Percentiles rank a stretch among this genome's conserved stretches.
phyloP scores from a whole-genome alignment of 441 rosid species.

The Populus hybrid region DNA sequence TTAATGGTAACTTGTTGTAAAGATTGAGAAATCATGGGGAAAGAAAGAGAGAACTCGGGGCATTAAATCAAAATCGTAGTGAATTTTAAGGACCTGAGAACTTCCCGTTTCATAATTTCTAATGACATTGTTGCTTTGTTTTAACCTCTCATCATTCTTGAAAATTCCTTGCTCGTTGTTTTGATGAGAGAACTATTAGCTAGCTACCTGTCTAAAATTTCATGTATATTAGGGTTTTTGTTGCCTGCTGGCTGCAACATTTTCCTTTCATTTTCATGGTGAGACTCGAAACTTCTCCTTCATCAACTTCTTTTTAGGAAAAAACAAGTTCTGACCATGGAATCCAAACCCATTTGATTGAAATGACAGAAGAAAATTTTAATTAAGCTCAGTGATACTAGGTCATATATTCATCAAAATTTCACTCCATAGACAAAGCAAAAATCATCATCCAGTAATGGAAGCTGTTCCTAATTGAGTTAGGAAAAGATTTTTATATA shows the following conservation, averaged over 20 bases:
- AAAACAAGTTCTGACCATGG: background rate
- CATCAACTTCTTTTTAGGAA: no score
- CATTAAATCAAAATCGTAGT: background rate
- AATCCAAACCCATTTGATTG: background rate
- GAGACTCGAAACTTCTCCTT: background rate
- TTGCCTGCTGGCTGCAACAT: no score
- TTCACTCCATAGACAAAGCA: no score
- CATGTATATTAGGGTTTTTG: background rate
- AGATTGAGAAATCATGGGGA: background rate
- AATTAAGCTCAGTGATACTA: background rate
- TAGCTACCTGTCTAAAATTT: no score
- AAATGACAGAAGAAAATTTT: background rate
- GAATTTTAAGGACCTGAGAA: background rate
- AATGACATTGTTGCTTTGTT: background rate
- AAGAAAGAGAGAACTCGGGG: background rate
- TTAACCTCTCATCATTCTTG: background rate
- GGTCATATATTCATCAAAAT: background rate
- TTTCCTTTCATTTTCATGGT: background rate
- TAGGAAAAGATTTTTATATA: no score
- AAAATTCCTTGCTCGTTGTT: background rate
- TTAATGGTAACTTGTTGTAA: no score
- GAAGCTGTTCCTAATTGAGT: background rate
- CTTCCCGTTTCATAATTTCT: background rate
- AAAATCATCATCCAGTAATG: background rate
- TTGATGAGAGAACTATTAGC: background rate